Base-by-base conservation (phyloP, 139 green algal species). In the Pleodorina starrii region DNA sequence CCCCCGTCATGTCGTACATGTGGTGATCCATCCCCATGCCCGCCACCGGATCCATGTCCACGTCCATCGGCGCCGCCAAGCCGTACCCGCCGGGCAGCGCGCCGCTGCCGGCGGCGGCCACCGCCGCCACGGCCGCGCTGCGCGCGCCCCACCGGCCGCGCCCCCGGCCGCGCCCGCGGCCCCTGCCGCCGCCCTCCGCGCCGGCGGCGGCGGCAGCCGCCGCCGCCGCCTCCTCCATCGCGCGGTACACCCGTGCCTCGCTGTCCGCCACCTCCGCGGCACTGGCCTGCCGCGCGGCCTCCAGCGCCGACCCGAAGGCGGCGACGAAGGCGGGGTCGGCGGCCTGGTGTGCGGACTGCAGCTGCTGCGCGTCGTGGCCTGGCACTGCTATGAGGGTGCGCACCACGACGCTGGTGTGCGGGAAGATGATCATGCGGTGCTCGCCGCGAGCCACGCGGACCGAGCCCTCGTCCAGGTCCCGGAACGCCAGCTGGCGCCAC, bases 361-460 rank as follows among this genome's bases (percentile, higher is more conserved):
- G 66, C 83, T 71, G 68, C 68, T 71, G 46, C 25, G 54, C 25
- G 46, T 71, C 68, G 69, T 71, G 40, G 19, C 23, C 83, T 44
- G 83, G 83, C 35, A 88, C 66, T 14, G 5, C 0, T 6, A 88
- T 72, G 32, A 88, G 83, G 44, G 25, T n/a, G 6, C 43, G 44
- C 10, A 63, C 44, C 66, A 88, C 16, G 38, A 97, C 87, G 85
- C 92, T 84, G 16, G 95, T 95, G 12, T 95, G 94, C 0, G 96
- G 96, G 90, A 98, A 98, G 40, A 97, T 92, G 35, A 98, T 92
- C 91, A 98, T 91, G 51, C 94, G 94, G 86, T 97, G 91, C 89
- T 97, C 94, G 42, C 85, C 80, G 57, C 94, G 94, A 23, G 94
- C 92, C 32, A 92, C 69, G 42, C 87, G 78, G 59, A 95, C 72